Conservation (phyloP, 805 yeast genomes). For the Yamadazyma sp. region DNA sequence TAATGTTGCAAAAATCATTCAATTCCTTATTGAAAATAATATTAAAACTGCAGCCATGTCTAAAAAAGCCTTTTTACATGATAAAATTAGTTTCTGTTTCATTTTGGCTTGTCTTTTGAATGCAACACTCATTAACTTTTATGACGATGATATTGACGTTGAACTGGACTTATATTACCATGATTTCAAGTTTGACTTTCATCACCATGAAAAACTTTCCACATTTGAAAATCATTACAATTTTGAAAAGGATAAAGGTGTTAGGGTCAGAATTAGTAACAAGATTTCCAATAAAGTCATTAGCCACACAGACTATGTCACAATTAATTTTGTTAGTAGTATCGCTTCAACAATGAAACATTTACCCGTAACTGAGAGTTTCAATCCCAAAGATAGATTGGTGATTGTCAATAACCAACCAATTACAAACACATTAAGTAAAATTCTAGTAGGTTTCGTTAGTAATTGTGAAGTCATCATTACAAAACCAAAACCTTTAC, state of each 20-base stretch:
- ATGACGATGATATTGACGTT: constrained; percentile 18
- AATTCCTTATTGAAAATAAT: constrained; percentile 15
- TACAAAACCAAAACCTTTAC: constrained; percentile 10
- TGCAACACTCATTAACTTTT: constrained; percentile 39
- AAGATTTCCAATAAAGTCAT: constrained; percentile 12
- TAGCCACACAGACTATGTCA: constrained; percentile 37
- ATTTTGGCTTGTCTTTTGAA: constrained; percentile 44
- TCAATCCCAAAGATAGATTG: constrained; percentile 18
- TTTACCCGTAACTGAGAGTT: constrained; percentile 25
- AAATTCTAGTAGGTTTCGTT: constrained; percentile 39
- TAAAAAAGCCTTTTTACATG: constrained; percentile 19
- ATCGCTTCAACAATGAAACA: constrained; percentile 51
- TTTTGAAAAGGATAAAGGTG: constrained; percentile 34
- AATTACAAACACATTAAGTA: constrained; percentile 29
- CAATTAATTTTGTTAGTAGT: constrained; percentile 51
- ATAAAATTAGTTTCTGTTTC: constrained; percentile 33
- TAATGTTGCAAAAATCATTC: constrained; percentile 20
- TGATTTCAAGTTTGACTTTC: neutral
- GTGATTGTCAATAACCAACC: constrained; percentile 19
- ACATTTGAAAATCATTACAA: constrained; percentile 29
- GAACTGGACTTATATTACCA: constrained; percentile 9
- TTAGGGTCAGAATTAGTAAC: constrained; percentile 25
- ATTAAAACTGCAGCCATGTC: constrained; percentile 23
- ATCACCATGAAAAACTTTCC: neutral
- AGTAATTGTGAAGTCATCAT: constrained; percentile 25